Base-by-base conservation (phyloP, 495 filamentous ascomycete genomes). In the Aspergillus biplanus region DNA sequence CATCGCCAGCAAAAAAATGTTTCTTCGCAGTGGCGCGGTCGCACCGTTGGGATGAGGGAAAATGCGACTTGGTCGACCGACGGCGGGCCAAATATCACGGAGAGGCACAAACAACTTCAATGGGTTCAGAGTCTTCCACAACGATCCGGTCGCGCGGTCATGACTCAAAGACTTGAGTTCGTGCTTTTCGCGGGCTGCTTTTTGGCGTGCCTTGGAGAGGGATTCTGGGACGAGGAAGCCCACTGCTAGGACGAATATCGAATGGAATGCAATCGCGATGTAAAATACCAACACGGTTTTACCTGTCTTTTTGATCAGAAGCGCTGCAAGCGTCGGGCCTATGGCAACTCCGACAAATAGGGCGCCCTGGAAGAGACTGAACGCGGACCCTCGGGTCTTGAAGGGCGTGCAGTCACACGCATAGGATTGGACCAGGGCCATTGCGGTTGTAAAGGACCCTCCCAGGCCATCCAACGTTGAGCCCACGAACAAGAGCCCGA, bases 341-440 rank as follows among this genome's bases (percentile, higher is more conserved):
- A 90, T 63, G 5, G 95, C 93, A 52, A 97, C 87, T 32, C 95
- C 95, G 8, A 85, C 82, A 69, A 97, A 99, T 15, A 99, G 80
- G 67, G 87, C 89, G 13, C 91, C 92, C 67, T 97, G 92, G 63
- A 97, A 89, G 65, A 91, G 92, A 4, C 90, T 93, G 73, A 99
- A 97, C 27, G 87, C 86, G n/a, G 95, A 89, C 52, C 88, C 91
- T 18, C 95, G 86, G 62, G 85, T 84, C 33, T 87, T 86, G 0
- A 92, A 90, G 15, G 87, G 79, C 12, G 95, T 94, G 74, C 92
- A 97, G 71, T 99, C 95, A 46, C 91, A 85, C 6, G 88, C 89
- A 71, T 98, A 99, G 0, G 94, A 89, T 69, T 93, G 86, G 27
- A 85, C 86, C 44, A 98, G 69, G 9, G 95, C 90, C 80, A 92